Conservation (phyloP, 2,329 filamentous ascomycete species). For the Cercospora berteroae region DNA sequence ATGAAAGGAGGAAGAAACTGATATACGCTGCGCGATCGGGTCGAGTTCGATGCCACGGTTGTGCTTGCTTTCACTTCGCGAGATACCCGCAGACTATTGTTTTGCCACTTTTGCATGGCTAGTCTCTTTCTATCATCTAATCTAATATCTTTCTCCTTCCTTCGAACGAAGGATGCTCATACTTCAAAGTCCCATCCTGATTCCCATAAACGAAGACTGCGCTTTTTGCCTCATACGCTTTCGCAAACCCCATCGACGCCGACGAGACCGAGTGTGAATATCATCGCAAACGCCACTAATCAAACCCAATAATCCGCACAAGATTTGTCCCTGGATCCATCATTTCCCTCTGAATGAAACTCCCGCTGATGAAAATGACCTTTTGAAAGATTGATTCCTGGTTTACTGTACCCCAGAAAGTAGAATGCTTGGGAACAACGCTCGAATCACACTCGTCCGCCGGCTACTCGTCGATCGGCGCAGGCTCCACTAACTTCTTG, state of each 20-base stretch:
- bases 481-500: conserved; percentile 25
- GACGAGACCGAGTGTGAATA: not conserved
- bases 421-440: not conserved
- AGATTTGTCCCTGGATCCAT: not conserved
- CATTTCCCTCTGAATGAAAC: not conserved
- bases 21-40: not conserved
- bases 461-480: not conserved
- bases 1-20: not conserved
- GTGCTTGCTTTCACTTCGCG: not conserved
- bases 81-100: not conserved
- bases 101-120: not conserved
- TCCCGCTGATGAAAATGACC: not conserved
- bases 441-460: not conserved
- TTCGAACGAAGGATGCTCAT: not conserved
- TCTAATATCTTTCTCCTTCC: not conserved
- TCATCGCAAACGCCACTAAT: not conserved
- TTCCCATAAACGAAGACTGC: not conserved
- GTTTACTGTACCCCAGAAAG: not conserved
- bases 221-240: not conserved
- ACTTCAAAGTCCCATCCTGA: not conserved
- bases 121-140: not conserved
- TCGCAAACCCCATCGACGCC: not conserved
- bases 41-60: not conserved
- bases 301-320: not conserved
- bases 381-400: not conserved